Percentiles rank a stretch among this genome's conserved stretches.
phyloP scores from a whole-genome alignment of 2,329 filamentous ascomycete genomes.

The Gnomoniopsis sp. region DNA sequence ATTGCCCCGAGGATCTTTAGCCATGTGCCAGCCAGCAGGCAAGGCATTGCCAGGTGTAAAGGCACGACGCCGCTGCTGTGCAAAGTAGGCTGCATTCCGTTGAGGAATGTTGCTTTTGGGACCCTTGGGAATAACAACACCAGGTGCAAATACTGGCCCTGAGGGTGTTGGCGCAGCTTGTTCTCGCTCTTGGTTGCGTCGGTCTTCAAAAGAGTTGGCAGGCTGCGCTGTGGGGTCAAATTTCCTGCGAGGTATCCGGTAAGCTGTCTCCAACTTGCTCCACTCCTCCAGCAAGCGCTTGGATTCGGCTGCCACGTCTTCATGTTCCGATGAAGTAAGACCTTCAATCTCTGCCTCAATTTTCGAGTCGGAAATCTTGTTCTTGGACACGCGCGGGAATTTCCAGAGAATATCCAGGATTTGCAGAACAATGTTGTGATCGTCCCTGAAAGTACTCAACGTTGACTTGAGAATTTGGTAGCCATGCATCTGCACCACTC shows the following conservation, averaged over 20 bases:
- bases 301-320: constrained; percentile 70
- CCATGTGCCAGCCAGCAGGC: constrained; percentile 82
- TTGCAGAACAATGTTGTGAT: constrained; percentile 84
- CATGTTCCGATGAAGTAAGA: constrained; percentile 65
- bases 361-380: constrained; percentile 95
- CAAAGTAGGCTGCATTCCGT: constrained; percentile 49
- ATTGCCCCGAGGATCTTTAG: constrained; percentile 66
- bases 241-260: constrained; percentile 90
- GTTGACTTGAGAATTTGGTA: constrained; percentile 92
- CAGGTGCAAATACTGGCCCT: constrained; percentile 25
- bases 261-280: constrained; percentile 85
- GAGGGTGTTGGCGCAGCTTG: constrained; percentile 20
- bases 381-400: constrained; percentile 86
- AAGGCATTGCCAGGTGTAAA: constrained; percentile 50
- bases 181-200: constrained; percentile 56
- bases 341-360: constrained; percentile 79
- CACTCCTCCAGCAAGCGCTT: constrained; percentile 74
- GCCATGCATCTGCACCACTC: constrained; percentile 93
- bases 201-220: constrained; percentile 59
- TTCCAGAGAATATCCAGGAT: constrained; percentile 85
- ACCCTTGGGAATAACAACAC: constrained; percentile 52
- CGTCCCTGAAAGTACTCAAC: constrained; percentile 80
- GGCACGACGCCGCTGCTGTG: constrained; percentile 46
- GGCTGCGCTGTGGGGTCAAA: constrained; percentile 62
- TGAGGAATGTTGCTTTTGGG: constrained; percentile 59